Percentiles rank a stretch among this genome's conserved stretches.
Evolutionary conservation across 2,329 filamentous ascomycete species (phyloP).

Genomic region (Aspergillus calidoustus): DNA sequence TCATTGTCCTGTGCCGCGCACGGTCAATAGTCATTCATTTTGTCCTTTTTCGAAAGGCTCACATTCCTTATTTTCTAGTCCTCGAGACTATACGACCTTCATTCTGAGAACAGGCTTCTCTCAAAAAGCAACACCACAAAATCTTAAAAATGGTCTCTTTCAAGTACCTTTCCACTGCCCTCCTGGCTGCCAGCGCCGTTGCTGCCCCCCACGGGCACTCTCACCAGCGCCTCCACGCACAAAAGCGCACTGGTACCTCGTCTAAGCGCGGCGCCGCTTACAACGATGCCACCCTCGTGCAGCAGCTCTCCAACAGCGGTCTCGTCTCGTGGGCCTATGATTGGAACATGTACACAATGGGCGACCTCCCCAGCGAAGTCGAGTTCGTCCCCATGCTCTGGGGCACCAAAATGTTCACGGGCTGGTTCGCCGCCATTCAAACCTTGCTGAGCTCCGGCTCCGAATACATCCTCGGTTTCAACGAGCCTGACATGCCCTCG

Average conservation of each 20-base stretch:
- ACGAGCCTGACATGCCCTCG: slow-evolving; percentile 49
- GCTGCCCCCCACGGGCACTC: slow-evolving; percentile 34
- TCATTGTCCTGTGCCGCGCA: slow-evolving; percentile 38
- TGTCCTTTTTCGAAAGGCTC: slow-evolving; percentile 8
- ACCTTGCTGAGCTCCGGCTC: slow-evolving; percentile 40
- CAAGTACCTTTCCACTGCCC: slow-evolving; percentile 37
- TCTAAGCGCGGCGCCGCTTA: slow-evolving; percentile 44
- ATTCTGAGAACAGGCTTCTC: slow-evolving; percentile 28
- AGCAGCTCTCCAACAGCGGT: slow-evolving; percentile 35
- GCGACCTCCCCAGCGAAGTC: slow-evolving; percentile 37
- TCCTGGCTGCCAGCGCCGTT: slow-evolving; percentile 41
- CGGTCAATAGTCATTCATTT: slow-evolving; percentile 37
- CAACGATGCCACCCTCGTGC: slow-evolving; percentile 43
- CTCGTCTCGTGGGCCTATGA: slow-evolving; percentile 51
- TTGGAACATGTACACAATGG: slow-evolving; percentile 43
- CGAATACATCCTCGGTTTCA: slow-evolving; percentile 50
- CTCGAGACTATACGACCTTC: slow-evolving; percentile 26
- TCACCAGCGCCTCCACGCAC: slow-evolving; percentile 8
- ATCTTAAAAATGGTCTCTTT: slow-evolving; percentile 44
- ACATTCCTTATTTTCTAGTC: slow-evolving; percentile 17
- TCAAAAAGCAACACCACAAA: slow-evolving; percentile 6
- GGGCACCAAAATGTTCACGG: slow-evolving; percentile 42
- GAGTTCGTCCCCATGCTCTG: slow-evolving; percentile 54
- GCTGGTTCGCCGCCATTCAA: slow-evolving; percentile 41
- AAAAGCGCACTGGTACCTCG: slow-evolving; percentile 24